Evolutionary conservation across 768 basidiomycete species (phyloP).

Genomic region (Pulveroboletus sp.): DNA sequence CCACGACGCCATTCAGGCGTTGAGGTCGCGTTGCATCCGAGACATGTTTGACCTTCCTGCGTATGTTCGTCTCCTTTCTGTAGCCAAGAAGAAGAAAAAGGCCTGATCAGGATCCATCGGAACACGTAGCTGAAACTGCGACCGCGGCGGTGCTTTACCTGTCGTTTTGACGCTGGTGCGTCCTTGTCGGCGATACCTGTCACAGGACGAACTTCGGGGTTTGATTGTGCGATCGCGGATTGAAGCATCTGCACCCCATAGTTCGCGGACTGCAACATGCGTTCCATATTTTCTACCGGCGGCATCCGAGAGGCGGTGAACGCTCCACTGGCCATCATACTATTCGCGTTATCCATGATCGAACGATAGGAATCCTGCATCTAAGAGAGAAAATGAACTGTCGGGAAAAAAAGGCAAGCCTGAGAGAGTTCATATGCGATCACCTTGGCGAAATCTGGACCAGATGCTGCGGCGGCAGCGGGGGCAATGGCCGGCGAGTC

Average conservation of each 20-base stretch:
- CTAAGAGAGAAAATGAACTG: conserved; percentile 25
- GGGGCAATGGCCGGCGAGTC: conserved; percentile 29
- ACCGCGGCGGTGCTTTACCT: conserved; percentile 32
- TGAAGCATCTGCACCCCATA: conserved; percentile 34
- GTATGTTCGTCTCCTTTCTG: conserved; percentile 41
- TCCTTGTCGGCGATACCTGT: conserved; percentile 29
- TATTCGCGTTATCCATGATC: conserved; percentile 38
- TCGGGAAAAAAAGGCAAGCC: conserved; percentile 13
- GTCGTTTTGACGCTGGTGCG: conserved; percentile 29
- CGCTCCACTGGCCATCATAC: conserved; percentile 23
- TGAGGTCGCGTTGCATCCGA: conserved; percentile 78
- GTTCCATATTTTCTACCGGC: conserved; percentile 37
- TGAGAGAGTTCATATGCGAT: conserved; percentile 3
- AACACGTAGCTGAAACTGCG: conserved; percentile 18
- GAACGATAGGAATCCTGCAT: conserved; percentile 43
- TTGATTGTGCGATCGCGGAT: conserved; percentile 26
- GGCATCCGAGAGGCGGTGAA: conserved; percentile 21
- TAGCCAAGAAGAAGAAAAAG: conserved; percentile 8
- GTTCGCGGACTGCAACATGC: conserved; percentile 43
- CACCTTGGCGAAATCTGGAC: conserved; percentile 44
- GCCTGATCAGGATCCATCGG: conserved; percentile 32
- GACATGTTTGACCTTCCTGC: conserved; percentile 67
- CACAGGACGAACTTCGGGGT: conserved; percentile 25
- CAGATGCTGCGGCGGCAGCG: conserved; percentile 24
- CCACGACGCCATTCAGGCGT: conserved; percentile 87